Evolutionary conservation across 108 stramenopile species (phyloP).

Genomic region (Pseudonitzschia multistriata): DNA sequence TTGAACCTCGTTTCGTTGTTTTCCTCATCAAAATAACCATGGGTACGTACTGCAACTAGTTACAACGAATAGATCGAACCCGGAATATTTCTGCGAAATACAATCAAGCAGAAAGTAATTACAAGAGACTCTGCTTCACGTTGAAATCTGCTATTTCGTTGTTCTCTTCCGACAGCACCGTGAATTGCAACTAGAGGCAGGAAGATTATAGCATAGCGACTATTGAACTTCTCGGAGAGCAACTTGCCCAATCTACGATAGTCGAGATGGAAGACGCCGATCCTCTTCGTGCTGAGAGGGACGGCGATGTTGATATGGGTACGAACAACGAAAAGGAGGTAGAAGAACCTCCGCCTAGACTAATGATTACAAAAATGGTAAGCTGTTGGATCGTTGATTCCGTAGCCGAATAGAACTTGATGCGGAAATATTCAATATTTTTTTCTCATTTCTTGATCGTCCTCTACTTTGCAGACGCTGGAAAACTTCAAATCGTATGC

Average conservation of each 20-base stretch:
- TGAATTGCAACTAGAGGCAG: too few relatives aligned
- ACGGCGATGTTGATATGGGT: conserved; percentile 11
- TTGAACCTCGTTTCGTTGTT: too few relatives aligned
- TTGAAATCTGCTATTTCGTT: too few relatives aligned
- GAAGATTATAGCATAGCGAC: too few relatives aligned
- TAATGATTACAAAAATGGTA: conserved; percentile 96
- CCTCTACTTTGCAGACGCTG: conserved; percentile 67
- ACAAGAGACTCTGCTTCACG: too few relatives aligned
- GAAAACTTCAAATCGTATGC: conserved; percentile 99
- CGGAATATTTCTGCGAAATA: too few relatives aligned
- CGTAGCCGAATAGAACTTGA: not conserved
- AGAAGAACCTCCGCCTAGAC: conserved; percentile 60
- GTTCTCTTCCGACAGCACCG: too few relatives aligned
- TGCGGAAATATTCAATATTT: not conserved
- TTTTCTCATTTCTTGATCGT: not conserved
- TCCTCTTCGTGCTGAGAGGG: not conserved
- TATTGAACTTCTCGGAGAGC: too few relatives aligned
- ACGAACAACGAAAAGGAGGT: not conserved
- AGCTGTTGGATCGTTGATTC: conserved; percentile 6
- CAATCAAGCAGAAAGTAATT: too few relatives aligned
- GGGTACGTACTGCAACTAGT: too few relatives aligned
- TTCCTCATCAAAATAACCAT: too few relatives aligned
- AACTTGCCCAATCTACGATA: not conserved
- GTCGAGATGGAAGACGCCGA: not conserved
- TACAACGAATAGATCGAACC: too few relatives aligned